These are phyloP conservation scores for Aegilops sharonensis DNA, from an alignment of 176 grass and related monocot genomes.

Conservation along the genomic window DNA sequence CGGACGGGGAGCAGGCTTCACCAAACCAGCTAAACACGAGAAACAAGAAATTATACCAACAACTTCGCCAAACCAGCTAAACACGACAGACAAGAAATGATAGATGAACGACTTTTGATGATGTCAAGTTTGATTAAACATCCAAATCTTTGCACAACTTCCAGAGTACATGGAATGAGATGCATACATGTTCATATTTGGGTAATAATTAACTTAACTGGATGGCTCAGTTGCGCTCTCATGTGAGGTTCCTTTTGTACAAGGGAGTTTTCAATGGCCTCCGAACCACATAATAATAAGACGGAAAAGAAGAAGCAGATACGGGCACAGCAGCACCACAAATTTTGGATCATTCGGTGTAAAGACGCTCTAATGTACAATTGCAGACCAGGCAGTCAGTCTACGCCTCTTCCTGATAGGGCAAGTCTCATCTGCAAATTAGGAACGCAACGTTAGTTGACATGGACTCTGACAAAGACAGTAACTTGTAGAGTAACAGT, in stretches of 20 bases:
- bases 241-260: slow-evolving; percentile 66
- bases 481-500: slow-evolving; percentile 18
- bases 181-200: not conserved
- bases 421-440: slow-evolving; percentile 40
- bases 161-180: slow-evolving; percentile 6
- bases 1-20: too few species aligned
- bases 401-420: not conserved
- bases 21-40: not conserved
- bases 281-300: slow-evolving; percentile 23
- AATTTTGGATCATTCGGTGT: slow-evolving; percentile 33
- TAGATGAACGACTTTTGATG: not conserved
- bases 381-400: slow-evolving; percentile 2
- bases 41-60: not conserved
- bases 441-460: slow-evolving; percentile 17
- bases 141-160: not conserved
- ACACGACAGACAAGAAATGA: not conserved
- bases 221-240: slow-evolving; percentile 37
- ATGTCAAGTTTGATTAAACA: not conserved
- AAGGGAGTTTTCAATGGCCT: slow-evolving; percentile 38
- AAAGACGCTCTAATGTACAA: slow-evolving; percentile 44
- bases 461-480: not conserved
- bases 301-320: slow-evolving; percentile 15
- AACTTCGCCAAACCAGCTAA: not conserved
- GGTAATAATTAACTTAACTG: not conserved
- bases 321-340: slow-evolving; percentile 36